Evolutionary conservation across 2,329 filamentous ascomycete genomes (phyloP), one percentile per base, ranked within the genome.

Genomic region (Pseudogymnoascus sp.): DNA sequence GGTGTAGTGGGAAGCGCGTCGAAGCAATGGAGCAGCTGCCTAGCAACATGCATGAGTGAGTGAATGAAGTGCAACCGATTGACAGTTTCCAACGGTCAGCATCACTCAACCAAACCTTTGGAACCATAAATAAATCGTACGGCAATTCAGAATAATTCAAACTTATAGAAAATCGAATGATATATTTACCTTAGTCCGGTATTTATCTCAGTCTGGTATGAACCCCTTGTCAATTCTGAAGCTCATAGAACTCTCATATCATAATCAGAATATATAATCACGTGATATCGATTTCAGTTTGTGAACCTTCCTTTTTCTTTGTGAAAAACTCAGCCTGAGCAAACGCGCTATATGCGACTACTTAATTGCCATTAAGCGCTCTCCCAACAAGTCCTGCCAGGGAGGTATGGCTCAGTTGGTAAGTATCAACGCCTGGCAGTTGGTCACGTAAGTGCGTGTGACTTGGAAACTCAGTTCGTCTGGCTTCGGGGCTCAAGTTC

Each of bases 391-490:
- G 45, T 52, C 45, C 45, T 52, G 45, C 45, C n/a, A 52, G 45
- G 26, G 45, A 30, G 45, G 45, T 52, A 52, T 52, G 45, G 45
- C 45, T 52, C 45, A 52, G 45, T 52, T 52, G 45, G 26, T 30
- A 52, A 52, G 45, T 52, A 30, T 7, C 45, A 52, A 52, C 45
- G 23, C 45, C 45, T 52, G 23, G 45, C 45, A 19, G 45, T 52
- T 52, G 26, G 26, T 30, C 45, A 52, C 45, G 45, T 10, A 30
- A 52, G 45, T 52, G 45, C 45, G 45, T 52, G 45, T 30, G 45
- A 52, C 45, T 52, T 52, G 45, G 45, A 52, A 52, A 52, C 45
- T 52, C 45, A 52, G 45, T 52, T 30, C 45, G 45, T 52, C 45
- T 52, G 45, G 45, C 30, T 52, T 52, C 45, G 26, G 45, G 26